These are phyloP conservation scores for Diaporthe vexans DNA, from an alignment of 2,329 filamentous ascomycete genomes.

Conservation along the genomic window DNA sequence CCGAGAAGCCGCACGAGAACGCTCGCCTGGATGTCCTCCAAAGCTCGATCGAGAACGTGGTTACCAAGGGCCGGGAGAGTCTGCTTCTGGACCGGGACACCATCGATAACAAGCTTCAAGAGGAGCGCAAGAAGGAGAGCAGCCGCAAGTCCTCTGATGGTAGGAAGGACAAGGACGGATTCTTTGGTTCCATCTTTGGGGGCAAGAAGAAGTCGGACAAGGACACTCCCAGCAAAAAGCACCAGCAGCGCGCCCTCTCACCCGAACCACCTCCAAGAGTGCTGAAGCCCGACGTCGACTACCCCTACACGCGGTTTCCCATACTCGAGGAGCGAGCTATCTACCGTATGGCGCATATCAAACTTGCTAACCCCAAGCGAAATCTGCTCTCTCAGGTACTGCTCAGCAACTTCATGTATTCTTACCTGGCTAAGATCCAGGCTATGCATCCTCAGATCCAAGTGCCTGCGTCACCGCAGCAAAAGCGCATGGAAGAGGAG, in stretches of 20 bases:
- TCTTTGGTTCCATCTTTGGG: slow-evolving; percentile 96
- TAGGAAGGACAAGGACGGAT: slow-evolving; percentile 92
- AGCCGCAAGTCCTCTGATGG: slow-evolving; percentile 79
- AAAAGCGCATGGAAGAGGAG: slow-evolving; percentile 55
- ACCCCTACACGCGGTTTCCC: slow-evolving; percentile 95
- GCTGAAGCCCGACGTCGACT: slow-evolving; percentile 89
- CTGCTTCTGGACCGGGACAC: slow-evolving; percentile 85
- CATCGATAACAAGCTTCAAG: slow-evolving; percentile 78
- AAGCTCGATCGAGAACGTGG: slow-evolving; percentile 81
- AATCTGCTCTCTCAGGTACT: slow-evolving; percentile 94
- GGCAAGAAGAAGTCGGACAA: slow-evolving; percentile 90
- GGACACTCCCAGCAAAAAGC: slow-evolving; percentile 81
- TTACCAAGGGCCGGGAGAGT: slow-evolving; percentile 81
- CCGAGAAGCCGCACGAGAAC: slow-evolving; percentile 78
- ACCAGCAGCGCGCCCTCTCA: slow-evolving; percentile 80
- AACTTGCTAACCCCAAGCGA: slow-evolving; percentile 95
- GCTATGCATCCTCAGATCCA: slow-evolving; percentile 98
- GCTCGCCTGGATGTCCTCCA: slow-evolving; percentile 89
- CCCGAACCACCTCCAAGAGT: slow-evolving; percentile 80
- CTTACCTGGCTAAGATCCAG: slow-evolving; percentile 97
- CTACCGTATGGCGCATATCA: slow-evolving; percentile 98
- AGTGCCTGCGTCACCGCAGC: slow-evolving; percentile 82
- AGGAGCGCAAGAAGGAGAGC: slow-evolving; percentile 86
- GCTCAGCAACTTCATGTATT: slow-evolving; percentile 99
- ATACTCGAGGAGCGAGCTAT: slow-evolving; percentile 97